Conservation (phyloP, 352 stramenopile genomes). For the Phytophthora tentaculata region DNA sequence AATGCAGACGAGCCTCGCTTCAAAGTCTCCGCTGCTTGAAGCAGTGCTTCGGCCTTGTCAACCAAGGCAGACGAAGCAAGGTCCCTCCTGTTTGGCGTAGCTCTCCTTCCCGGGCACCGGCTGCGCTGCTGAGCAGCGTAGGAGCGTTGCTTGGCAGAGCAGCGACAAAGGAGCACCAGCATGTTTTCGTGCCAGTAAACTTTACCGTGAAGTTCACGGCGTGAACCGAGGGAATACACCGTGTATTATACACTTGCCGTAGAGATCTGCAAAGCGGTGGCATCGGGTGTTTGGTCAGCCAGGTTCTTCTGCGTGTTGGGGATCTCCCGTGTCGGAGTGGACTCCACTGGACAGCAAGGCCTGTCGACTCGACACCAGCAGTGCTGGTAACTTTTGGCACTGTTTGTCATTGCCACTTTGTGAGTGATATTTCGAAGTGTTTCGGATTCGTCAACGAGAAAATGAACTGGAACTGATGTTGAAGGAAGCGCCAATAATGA, state of each 20-base stretch:
- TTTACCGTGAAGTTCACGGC: background rate
- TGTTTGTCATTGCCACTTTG: too few relatives aligned
- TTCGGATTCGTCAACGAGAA: too few relatives aligned
- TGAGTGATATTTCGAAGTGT: too few relatives aligned
- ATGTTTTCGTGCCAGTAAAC: too few relatives aligned
- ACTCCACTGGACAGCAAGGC: too few relatives aligned
- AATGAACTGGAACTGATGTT: too few relatives aligned
- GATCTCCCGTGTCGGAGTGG: too few relatives aligned
- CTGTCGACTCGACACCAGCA: too few relatives aligned
- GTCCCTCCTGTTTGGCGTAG: slow-evolving; percentile 31
- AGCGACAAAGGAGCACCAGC: background rate
- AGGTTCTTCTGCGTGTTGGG: slow-evolving; percentile 4
- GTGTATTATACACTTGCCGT: background rate
- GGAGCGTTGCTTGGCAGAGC: slow-evolving; percentile 1
- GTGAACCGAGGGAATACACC: background rate
- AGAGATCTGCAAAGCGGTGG: slow-evolving; percentile 1
- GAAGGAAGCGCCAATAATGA: slow-evolving; percentile 18
- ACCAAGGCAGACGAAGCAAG: slow-evolving; percentile 30
- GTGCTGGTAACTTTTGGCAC: too few relatives aligned
- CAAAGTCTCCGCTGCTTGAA: slow-evolving; percentile 13
- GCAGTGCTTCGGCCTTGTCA: slow-evolving; percentile 11
- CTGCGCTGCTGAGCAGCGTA: slow-evolving; percentile 31
- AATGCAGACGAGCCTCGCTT: slow-evolving; percentile 26
- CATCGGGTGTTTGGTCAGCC: background rate
- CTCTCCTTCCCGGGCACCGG: slow-evolving; percentile 29